Evolutionary conservation across 2,329 filamentous ascomycete species (phyloP), one percentile per base, ranked within the genome.

Genomic region (Xenoacremonium recifei): DNA sequence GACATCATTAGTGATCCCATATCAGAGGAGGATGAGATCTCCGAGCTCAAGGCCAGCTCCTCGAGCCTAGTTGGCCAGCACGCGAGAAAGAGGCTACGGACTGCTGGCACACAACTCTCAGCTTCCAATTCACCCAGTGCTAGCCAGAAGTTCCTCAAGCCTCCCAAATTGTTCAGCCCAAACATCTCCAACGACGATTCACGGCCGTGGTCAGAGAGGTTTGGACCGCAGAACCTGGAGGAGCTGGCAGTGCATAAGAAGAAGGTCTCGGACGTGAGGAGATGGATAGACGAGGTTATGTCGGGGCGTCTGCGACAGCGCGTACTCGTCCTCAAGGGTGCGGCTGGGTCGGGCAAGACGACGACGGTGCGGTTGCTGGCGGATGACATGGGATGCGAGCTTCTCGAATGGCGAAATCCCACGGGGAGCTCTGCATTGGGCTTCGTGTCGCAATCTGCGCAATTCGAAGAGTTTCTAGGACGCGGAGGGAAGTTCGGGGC

Each of bases 181-280:
- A 53, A 54, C 6, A 49, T 51, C 4, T 30, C 56, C 6, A 69
- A 73, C 36, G 73, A 79, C 25, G 84, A 89, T 51, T 66, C 73
- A 36, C 78, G 85, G 39, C 90, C 92, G 3, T 97, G 92, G 92
- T 87, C 87, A 13, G 91, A 96, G 54, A 81, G 84, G 53, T 97
- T 89, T 64, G 84, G 80, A 3, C 92, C 92, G 0, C 58, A 64
- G 3, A 85, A 79, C 53, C 64, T 96, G 11, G 83, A 90, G 13
- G 92, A 97, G 67, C 72, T 99, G 34, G 92, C 87, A 0, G 92
- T 99, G 15, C 91, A 99, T 65, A 96, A 95, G 71, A 93, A 81
- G 56, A 99, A 99, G 64, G 87, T 97, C 5, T 69, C 80, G 3
- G 91, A 97, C 66, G 91, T 97, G 34, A 80, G 83, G 44, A 75